Conservation (phyloP, 2,329 filamentous ascomycete species). For the Thermothelomyces thermophilus region DNA sequence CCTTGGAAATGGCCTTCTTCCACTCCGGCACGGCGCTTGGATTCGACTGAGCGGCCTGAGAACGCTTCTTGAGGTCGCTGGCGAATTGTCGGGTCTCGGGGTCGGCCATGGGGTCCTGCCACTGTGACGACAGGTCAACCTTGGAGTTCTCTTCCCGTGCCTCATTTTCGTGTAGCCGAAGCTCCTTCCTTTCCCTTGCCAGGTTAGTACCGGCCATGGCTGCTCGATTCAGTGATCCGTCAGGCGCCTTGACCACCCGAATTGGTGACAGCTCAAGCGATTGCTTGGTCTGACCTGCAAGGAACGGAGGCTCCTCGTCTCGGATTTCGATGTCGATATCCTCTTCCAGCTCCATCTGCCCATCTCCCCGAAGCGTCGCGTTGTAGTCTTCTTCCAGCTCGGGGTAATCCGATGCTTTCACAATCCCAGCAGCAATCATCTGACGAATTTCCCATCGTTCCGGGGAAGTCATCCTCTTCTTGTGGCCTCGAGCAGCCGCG, state of each 20-base stretch:
- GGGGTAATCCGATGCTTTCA: constrained; percentile 87
- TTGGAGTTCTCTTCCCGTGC: constrained; percentile 70
- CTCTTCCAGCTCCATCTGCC: constrained; percentile 85
- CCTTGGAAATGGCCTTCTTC: constrained; percentile 78
- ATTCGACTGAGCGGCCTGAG: constrained; percentile 47
- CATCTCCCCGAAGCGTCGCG: constrained; percentile 76
- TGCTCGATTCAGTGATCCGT: constrained; percentile 94
- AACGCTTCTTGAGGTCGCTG: constrained; percentile 64
- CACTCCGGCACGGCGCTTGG: constrained; percentile 78
- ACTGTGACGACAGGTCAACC: constrained; percentile 81
- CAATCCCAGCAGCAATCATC: constrained; percentile 88
- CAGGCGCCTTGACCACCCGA: constrained; percentile 91
- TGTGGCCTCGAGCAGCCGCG: constrained; percentile 52
- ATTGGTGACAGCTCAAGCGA: constrained; percentile 93
- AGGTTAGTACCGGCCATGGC: constrained; percentile 88
- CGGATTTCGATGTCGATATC: constrained; percentile 95
- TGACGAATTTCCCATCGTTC: constrained; percentile 98
- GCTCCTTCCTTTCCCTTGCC: constrained; percentile 81
- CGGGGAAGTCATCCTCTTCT: constrained; percentile 92
- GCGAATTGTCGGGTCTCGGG: constrained; percentile 84
- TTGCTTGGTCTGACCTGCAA: constrained; percentile 93
- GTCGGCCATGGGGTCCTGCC: constrained; percentile 93
- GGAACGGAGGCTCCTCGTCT: constrained; percentile 93
- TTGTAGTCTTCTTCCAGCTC: constrained; percentile 93
- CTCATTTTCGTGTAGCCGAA: constrained; percentile 82